phyloP scores from a whole-genome alignment of 345 rosid genomes.

The Syzygium jambos region DNA sequence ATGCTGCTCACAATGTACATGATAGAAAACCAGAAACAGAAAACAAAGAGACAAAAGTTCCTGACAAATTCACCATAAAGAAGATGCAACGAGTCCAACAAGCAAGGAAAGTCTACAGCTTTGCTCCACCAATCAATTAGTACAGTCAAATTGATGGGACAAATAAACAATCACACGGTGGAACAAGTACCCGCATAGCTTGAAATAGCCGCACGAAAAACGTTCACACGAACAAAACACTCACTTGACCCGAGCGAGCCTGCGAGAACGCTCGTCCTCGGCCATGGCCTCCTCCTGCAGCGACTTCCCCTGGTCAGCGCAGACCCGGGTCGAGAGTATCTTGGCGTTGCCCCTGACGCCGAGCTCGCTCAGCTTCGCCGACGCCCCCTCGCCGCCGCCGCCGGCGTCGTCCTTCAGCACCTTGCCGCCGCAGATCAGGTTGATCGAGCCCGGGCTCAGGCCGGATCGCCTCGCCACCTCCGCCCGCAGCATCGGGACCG shows the following conservation, averaged over 20 bases:
- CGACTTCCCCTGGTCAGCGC: constrained; percentile 36
- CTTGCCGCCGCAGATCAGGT: constrained; percentile 70
- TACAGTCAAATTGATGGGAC: not conserved
- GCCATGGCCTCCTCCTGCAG: constrained; percentile 35
- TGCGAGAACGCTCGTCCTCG: constrained; percentile 67
- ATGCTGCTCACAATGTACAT: not conserved
- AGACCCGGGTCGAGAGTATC: constrained; percentile 56
- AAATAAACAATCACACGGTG: not conserved
- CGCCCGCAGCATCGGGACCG: constrained; percentile 60
- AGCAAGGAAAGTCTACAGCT: not conserved
- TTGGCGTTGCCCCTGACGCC: constrained; percentile 69
- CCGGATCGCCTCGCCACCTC: constrained; percentile 70
- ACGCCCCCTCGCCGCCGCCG: not conserved
- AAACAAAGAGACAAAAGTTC: not conserved
- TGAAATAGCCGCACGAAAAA: not conserved
- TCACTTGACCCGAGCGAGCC: constrained; percentile 73
- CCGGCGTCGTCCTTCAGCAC: constrained; percentile 61
- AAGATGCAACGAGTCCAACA: not conserved
- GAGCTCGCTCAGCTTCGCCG: constrained; percentile 39
- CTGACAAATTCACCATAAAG: not conserved
- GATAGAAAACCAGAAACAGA: not conserved
- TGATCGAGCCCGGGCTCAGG: constrained; percentile 42
- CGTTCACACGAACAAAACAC: not conserved
- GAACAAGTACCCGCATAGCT: not conserved
- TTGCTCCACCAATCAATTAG: not conserved